phyloP scores from a whole-genome alignment of 2,329 filamentous ascomycete species.

The Didymella keratinophila region DNA sequence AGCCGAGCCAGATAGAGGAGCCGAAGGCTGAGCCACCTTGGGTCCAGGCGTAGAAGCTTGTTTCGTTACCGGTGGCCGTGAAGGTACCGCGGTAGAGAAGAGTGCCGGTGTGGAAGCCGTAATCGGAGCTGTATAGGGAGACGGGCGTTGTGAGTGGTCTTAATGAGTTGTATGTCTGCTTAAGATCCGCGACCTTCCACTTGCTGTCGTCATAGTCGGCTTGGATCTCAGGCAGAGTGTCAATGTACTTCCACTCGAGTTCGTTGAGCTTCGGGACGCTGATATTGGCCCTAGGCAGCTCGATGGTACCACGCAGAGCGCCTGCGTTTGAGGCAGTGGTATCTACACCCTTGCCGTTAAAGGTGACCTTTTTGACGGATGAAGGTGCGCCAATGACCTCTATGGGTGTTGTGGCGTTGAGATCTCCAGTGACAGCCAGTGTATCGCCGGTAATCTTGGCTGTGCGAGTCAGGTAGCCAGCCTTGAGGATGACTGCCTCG shows the following conservation, averaged over 20 bases:
- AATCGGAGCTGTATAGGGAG: slow-evolving; percentile 72
- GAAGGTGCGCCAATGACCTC: slow-evolving; percentile 71
- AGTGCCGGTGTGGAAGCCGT: slow-evolving; percentile 74
- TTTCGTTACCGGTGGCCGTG: slow-evolving; percentile 67
- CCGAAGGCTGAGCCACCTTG: slow-evolving; percentile 74
- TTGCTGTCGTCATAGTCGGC: slow-evolving; percentile 70
- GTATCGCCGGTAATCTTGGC: slow-evolving; percentile 64
- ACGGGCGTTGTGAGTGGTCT: slow-evolving; percentile 67
- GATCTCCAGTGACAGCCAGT: slow-evolving; percentile 72
- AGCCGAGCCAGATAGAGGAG: slow-evolving; percentile 71
- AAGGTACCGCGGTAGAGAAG: slow-evolving; percentile 77
- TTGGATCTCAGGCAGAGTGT: slow-evolving; percentile 74
- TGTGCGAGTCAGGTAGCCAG: slow-evolving; percentile 69
- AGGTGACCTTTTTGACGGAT: slow-evolving; percentile 63
- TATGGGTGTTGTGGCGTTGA: slow-evolving; percentile 72
- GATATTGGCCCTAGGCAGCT: slow-evolving; percentile 61
- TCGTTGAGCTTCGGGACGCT: slow-evolving; percentile 64
- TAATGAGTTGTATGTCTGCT: slow-evolving; percentile 67
- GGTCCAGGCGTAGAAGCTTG: slow-evolving; percentile 64
- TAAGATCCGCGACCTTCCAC: slow-evolving; percentile 69
- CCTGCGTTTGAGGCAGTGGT: slow-evolving; percentile 55
- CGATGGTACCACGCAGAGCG: slow-evolving; percentile 61
- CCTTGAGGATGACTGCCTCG: slow-evolving; percentile 65
- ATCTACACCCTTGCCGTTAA: slow-evolving; percentile 62
- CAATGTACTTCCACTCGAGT: slow-evolving; percentile 72